Evolutionary conservation across 257 asterid genomes (phyloP), one percentile per base, ranked within the genome.

Genomic region (Solanum clarkiae): DNA sequence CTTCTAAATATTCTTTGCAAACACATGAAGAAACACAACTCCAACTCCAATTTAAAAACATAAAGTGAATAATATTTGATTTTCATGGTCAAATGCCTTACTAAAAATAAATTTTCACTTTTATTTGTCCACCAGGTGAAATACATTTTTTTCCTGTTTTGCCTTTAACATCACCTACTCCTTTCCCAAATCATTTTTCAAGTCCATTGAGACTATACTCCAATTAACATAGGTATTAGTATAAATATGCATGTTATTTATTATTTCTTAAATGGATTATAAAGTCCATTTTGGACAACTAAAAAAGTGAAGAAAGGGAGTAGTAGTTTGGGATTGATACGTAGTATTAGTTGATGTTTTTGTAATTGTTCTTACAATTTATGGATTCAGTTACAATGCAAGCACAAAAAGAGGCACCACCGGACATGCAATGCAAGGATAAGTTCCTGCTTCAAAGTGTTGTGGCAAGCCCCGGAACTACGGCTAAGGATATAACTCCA

Each of bases 351-450:
- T 79, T 77, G 60, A 47, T 29, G 9, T 29, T 74, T 44, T 74
- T 47, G 83, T 29, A 16, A 53, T 51, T 51, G 83, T 79, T 79
- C 57, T 16, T 53, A 53, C 65, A 26, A 79, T 79, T 53, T 83
- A 18, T 65, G 80, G 85, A 45, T 87, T 88, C 89, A 96, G 99
- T 96, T 83, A 96, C 98, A 36, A 96, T 96, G 99, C 99, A 96
- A 94, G 98, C 98, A 40, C 99, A 96, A 84, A 96, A 95, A 90
- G 99, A 96, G 89, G 93, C 97, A 88, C 99, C 98, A 16, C 85
- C 87, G 6, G 99, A 96, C 88, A 88, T 94, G 97, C 94, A 90
- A 87, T 96, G 99, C 97, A 94, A 92, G 95, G 99, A 96, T 84
- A 96, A 96, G 87, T 96, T 96, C 91, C 95, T 96, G 57, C 98